Evolutionary conservation across 1,284 basidiomycete species (phyloP).

Genomic region (Ganoderma multipileum): DNA sequence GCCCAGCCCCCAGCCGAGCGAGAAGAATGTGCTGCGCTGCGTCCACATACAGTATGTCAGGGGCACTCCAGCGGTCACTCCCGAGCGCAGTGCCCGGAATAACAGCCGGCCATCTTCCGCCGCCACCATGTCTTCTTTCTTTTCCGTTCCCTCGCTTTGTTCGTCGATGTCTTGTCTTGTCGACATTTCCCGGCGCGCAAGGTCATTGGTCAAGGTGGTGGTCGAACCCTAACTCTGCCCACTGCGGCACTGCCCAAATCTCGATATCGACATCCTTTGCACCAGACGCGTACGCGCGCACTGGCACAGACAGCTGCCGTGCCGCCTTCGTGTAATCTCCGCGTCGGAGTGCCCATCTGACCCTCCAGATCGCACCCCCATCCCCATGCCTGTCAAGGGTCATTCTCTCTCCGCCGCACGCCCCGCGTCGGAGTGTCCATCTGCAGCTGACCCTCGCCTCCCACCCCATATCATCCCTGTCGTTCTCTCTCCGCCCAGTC

Average conservation of each 20-base stretch:
- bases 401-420: neutral
- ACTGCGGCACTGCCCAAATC: too few relatives aligned
- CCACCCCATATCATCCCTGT: neutral
- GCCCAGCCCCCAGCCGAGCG: neutral
- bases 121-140: neutral
- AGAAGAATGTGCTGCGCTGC: neutral
- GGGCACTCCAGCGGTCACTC: neutral
- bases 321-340: neutral
- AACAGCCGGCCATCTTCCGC: neutral
- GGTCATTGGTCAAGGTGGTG: too few relatives aligned
- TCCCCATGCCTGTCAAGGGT: too few relatives aligned
- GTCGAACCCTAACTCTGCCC: too few relatives aligned
- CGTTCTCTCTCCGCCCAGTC: conserved; percentile 9
- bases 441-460: neutral
- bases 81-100: neutral
- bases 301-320: neutral
- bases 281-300: too few relatives aligned
- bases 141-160: neutral
- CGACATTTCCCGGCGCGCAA: too few relatives aligned
- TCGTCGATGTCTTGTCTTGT: too few relatives aligned
- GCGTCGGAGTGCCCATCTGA: neutral
- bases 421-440: neutral
- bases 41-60: neutral
- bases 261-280: too few relatives aligned
- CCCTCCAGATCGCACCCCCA: neutral